Evolutionary conservation across 495 filamentous ascomycete genomes (phyloP).

Genomic region (Terfezia boudieri): DNA sequence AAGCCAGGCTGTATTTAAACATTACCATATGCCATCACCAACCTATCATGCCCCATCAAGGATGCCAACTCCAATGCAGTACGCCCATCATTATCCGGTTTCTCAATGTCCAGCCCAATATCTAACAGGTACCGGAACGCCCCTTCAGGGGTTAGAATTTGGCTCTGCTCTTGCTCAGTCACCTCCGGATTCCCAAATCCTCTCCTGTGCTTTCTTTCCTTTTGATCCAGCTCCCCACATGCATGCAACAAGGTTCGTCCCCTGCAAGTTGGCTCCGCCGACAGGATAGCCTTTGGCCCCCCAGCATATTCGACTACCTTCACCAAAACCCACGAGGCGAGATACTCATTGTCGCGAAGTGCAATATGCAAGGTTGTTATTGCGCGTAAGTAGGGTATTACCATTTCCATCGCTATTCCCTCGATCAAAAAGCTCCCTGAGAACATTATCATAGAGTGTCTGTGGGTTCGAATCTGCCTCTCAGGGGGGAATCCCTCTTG

Average conservation of each 20-base stretch:
- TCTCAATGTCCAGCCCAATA: background rate
- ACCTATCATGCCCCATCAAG: background rate
- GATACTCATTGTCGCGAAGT: background rate
- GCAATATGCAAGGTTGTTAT: background rate
- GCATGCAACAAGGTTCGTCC: background rate
- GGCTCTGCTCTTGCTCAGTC: background rate
- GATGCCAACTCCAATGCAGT: background rate
- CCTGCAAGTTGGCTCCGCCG: background rate
- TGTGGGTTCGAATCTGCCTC: too few relatives aligned
- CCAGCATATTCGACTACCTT: background rate
- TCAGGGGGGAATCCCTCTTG: too few relatives aligned
- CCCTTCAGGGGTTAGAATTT: background rate
- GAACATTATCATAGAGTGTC: too few relatives aligned
- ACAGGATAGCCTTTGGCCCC: background rate
- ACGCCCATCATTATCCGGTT: background rate
- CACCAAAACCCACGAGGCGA: background rate
- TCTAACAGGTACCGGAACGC: background rate
- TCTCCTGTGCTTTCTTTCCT: too few relatives aligned
- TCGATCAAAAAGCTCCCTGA: too few relatives aligned
- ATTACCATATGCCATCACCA: background rate
- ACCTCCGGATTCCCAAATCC: too few relatives aligned
- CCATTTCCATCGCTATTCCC: too few relatives aligned
- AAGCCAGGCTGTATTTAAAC: too few relatives aligned
- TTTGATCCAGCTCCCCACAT: background rate
- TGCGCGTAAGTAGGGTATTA: background rate